Evolutionary conservation across 2,329 filamentous ascomycete species (phyloP), one percentile per base, ranked within the genome.

Genomic region (Epichloe uncinata): DNA sequence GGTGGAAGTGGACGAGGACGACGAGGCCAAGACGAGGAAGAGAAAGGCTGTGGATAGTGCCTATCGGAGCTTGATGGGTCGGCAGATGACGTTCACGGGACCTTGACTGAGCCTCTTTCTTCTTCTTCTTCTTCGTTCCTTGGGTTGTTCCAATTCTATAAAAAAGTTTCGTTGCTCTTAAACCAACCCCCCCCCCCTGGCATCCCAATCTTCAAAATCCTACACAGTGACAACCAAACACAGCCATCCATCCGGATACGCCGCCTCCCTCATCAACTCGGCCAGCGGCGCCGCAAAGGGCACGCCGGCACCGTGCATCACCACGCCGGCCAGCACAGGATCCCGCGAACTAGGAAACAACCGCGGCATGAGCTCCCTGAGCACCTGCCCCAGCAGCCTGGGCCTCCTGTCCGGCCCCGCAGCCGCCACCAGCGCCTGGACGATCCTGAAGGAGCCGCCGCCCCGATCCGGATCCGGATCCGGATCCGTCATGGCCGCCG

Each of bases 171-270:
- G 26, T 9, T 30, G 1, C 26, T 30, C 7, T 30, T n/a, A n/a
- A n/a, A n/a, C n/a, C n/a, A 22, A 30, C 3, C 2, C 7, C 8
- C 8, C 50, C 35, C 16, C 7, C 7, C 50, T 33, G 15, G 13
- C 30, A 8, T 43, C 30, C 9, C 30, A 42, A 38, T 15, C 33
- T 18, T 20, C 42, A 64, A 54, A 64, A 54, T 13, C 5, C 61
- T 88, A 73, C 71, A 94, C 84, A 18, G 82, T 75, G 5, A 96
- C 78, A 48, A 88, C 85, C 41, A 96, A 67, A 65, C 88, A 87
- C 26, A 95, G 66, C 84, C 90, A 98, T 0, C 93, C 93, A 67
- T 98, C 93, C 0, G 88, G 82, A 71, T 96, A 97, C 1, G 87
- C 81, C 4, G 86, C 85, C 60, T 85, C 84, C 50, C 82, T 77